These are phyloP conservation scores for Coniochaeta sp. DNA, from an alignment of 2,329 filamentous ascomycete species.

Conservation along the genomic window DNA sequence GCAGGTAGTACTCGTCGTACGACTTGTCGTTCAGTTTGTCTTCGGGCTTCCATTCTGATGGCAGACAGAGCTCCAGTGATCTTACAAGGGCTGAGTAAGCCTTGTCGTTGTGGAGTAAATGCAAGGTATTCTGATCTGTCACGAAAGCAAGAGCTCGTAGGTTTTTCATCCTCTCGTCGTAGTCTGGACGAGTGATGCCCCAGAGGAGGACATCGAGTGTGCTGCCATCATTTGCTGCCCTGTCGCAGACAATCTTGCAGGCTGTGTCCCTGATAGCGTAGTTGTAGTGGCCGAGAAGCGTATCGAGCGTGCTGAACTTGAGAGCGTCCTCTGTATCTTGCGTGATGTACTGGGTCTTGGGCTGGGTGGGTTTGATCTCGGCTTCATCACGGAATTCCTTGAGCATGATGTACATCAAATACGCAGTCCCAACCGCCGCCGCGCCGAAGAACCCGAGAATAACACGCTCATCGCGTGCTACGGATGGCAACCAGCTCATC, in stretches of 20 bases:
- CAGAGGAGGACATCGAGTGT: conserved; percentile 44
- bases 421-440: conserved; percentile 50
- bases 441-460: conserved; percentile 47
- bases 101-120: conserved; percentile 39
- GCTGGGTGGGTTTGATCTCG: conserved; percentile 55
- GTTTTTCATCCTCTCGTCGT: conserved; percentile 49
- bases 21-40: conserved; percentile 45
- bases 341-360: conserved; percentile 65
- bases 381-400: conserved; percentile 54
- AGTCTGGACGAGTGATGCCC: conserved; percentile 51
- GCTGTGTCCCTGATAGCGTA: conserved; percentile 65
- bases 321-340: conserved; percentile 69
- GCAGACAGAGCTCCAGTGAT: conserved; percentile 50
- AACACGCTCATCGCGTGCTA: conserved; percentile 42
- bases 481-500: conserved; percentile 32
- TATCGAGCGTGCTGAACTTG: conserved; percentile 56
- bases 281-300: conserved; percentile 62
- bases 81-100: conserved; percentile 51
- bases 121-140: conserved; percentile 38
- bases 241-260: conserved; percentile 48
- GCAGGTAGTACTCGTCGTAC: conserved; percentile 56
- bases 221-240: conserved; percentile 49
- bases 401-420: conserved; percentile 51
- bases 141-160: conserved; percentile 50
- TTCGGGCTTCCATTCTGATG: conserved; percentile 40